Base-by-base conservation (phyloP, 2,329 filamentous ascomycete genomes). In the Trichoderma sp. region DNA sequence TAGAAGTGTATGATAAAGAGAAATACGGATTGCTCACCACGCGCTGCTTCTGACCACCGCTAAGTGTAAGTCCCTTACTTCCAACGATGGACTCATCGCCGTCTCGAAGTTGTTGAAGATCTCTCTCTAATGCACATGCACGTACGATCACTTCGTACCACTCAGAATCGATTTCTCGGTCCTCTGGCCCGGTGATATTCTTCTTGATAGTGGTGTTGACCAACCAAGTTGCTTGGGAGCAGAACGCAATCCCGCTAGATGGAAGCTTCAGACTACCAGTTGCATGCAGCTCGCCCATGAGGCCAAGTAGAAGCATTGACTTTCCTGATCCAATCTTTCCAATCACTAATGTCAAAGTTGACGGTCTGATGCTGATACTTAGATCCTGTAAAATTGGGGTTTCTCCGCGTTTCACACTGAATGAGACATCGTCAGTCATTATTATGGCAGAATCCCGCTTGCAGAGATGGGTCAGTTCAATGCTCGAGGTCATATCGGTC, bases 41-140 rank as follows among this genome's bases (percentile, higher is more conserved):
- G 25, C 78, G 73, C 32, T 76, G 72, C 59, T 71, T 70, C 57
- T 81, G 79, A 3, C 80, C 80, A 13, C 80, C 80, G 19, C 77
- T 79, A 4, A 81, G 70, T 5, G 73, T 75, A 19, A 78, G 74
- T 1, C 79, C 79, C 29, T 74, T 73, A 57, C 74, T 77, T 10
- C 80, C 80, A 63, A 80, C 69, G 4, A 71, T 70, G 0, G 77
- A 78, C 19, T 71, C 54, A 42, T 80, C 77, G 2, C 79, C 78
- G 2, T 73, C 67, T 0, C 74, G 72, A 2, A 81, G 70, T 2
- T 59, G 52, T 3, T 56, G 63, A 25, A 80, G 57, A 64, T 79
- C 78, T 1, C 65, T 53, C 3, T 69, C 68, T 1, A 80, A 70
- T 32, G 73, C 69, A 4, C 76, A 76, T 0, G 76, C 74, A 0